Evolutionary conservation across 768 basidiomycete genomes (phyloP).

Genomic region (Phallus indusiatus): DNA sequence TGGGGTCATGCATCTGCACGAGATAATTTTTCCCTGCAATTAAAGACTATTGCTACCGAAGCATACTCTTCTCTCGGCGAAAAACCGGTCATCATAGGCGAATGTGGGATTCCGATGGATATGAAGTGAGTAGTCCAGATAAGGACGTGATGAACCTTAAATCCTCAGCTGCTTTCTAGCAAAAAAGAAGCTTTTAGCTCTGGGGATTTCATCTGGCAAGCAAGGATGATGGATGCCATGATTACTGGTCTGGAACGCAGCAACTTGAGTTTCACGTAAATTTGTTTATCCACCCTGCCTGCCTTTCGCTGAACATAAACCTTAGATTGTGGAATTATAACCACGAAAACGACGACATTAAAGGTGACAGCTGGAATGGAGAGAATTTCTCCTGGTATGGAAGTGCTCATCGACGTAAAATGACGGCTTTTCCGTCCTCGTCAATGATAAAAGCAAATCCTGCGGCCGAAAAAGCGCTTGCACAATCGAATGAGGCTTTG

Average conservation of each 20-base stretch:
- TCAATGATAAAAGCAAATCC: slow-evolving; percentile 6
- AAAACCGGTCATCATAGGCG: slow-evolving; percentile 78
- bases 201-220: slow-evolving; percentile 74
- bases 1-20: slow-evolving; percentile 79
- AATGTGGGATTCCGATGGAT: slow-evolving; percentile 95
- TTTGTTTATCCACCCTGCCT: slow-evolving; percentile 13
- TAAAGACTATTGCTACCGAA: slow-evolving; percentile 65
- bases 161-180: slow-evolving; percentile 28
- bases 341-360: slow-evolving; percentile 66
- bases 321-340: slow-evolving; percentile 92
- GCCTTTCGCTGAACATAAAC: neutral
- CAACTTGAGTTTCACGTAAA: slow-evolving; percentile 80
- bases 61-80: slow-evolving; percentile 68
- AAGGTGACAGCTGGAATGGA: slow-evolving; percentile 89
- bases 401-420: slow-evolving; percentile 22
- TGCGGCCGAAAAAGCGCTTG: too few relatives aligned
- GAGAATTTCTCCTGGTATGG: slow-evolving; percentile 96
- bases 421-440: slow-evolving; percentile 43
- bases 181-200: slow-evolving; percentile 59
- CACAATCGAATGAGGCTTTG: slow-evolving; percentile 56
- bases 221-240: slow-evolving; percentile 91
- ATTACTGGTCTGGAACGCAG: slow-evolving; percentile 71
- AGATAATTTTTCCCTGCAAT: slow-evolving; percentile 76
- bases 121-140: slow-evolving; percentile 92
- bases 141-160: neutral